These are phyloP conservation scores for Xylariaceae sp. DNA, from an alignment of 2,329 filamentous ascomycete species.

Conservation along the genomic window DNA sequence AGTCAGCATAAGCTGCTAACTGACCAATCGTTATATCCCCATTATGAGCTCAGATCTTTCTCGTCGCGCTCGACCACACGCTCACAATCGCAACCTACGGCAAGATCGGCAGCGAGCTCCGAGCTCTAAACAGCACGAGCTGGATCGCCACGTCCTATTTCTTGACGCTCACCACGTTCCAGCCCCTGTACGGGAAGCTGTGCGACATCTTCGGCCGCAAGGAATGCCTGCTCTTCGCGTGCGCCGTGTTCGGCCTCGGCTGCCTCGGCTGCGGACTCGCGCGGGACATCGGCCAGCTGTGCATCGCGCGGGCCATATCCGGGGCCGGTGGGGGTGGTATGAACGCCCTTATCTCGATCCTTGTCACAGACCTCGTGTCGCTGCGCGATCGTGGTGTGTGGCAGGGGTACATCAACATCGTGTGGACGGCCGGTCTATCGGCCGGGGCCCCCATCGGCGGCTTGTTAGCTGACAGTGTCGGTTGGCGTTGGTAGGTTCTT, in stretches of 20 bases:
- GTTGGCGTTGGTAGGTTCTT: constrained; percentile 40
- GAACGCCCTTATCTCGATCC: constrained; percentile 40
- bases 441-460: constrained; percentile 32
- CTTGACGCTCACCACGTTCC: constrained; percentile 36
- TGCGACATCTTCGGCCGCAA: constrained; percentile 45
- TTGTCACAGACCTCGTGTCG: constrained; percentile 46
- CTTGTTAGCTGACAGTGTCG: constrained; percentile 24
- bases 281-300: constrained; percentile 36
- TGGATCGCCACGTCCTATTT: constrained; percentile 30
- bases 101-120: constrained; percentile 68
- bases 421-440: constrained; percentile 31
- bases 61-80: constrained; percentile 70
- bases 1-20: too few species aligned
- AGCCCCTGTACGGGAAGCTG: constrained; percentile 43
- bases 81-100: constrained; percentile 74
- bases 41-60: constrained; percentile 67
- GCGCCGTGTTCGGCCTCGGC: constrained; percentile 43
- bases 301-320: constrained; percentile 26
- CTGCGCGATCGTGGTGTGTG: constrained; percentile 41
- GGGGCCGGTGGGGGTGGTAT: constrained; percentile 38
- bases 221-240: constrained; percentile 33
- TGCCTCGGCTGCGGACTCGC: constrained; percentile 42
- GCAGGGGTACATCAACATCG: constrained; percentile 32
- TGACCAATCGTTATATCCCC: not conserved
- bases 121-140: constrained; percentile 67